Evolutionary conservation across 169 alveolate genomes (phyloP).

Genomic region (Fabrea salina): DNA sequence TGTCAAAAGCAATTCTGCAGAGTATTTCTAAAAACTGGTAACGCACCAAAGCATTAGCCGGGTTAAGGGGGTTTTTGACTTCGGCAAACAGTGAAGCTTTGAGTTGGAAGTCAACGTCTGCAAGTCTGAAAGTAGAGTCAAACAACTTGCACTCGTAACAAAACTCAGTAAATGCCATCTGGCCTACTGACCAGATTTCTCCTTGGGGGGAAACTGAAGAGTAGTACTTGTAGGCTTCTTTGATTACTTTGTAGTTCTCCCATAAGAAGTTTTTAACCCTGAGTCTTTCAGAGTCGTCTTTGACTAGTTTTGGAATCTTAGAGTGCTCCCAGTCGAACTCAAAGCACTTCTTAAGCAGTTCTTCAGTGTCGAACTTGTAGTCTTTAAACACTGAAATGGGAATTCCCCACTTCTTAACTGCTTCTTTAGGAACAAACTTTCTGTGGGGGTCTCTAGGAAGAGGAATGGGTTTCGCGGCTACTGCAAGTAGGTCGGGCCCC

Average conservation of each 20-base stretch:
- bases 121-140: conserved; percentile 13
- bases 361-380: conserved; percentile 48
- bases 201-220: conserved; percentile 50
- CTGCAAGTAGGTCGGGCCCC: neutral
- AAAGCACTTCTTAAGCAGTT: conserved; percentile 48
- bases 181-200: conserved; percentile 50
- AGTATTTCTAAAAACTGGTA: conserved; percentile 53
- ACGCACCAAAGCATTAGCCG: conserved; percentile 60
- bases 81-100: conserved; percentile 39
- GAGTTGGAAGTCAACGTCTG: conserved; percentile 6
- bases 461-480: conserved; percentile 24
- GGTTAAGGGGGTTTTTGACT: conserved; percentile 40
- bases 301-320: conserved; percentile 49
- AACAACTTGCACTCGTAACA: neutral
- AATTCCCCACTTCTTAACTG: conserved; percentile 54
- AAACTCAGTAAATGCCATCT: conserved; percentile 34
- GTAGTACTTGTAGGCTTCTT: conserved; percentile 44
- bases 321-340: conserved; percentile 62
- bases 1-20: conserved; percentile 47
- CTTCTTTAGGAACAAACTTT: conserved; percentile 24
- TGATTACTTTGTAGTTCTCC: conserved; percentile 30
- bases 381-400: conserved; percentile 52
- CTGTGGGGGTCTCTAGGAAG: conserved; percentile 26
- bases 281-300: conserved; percentile 40
- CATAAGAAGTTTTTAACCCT: conserved; percentile 33